Evolutionary conservation across 164 flowering plant species (phyloP), one percentile per base, ranked within the genome.

Genomic region (Dillenia turbinata): DNA sequence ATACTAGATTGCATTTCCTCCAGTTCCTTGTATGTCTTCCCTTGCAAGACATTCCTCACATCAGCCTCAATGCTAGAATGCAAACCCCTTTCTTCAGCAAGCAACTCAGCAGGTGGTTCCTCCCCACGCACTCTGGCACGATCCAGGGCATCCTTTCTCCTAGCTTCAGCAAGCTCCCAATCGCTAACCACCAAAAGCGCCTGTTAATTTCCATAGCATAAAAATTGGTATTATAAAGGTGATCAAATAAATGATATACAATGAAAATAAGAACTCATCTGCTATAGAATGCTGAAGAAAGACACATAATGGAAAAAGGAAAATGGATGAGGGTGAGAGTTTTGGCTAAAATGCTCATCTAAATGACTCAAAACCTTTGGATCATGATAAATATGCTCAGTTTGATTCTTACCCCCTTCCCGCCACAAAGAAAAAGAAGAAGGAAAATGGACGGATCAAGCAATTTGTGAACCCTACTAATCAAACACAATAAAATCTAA

Each of bases 91-190:
- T 87, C 90, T 76, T 95, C 96, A 33, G 94, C 96, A 73, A 88
- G 95, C 75, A 95, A 74, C 77, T 92, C 97, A 48, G 92, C 80
- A 59, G 97, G 92, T 66, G 97, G 96, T 65, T 79, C 78, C 77
- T 92, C 96, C 47, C 99, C 99, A 63, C 99, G 93, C 54, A 95
- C 99, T 72, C 96, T 81, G 60, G 99, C 99, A 56, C 97, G 88
- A 75, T 92, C 99, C 40, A 92, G 64, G 13, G 92, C 90, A 75
- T 92, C 99, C 68, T 77, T 92, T 77, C 80, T 89, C 54, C 85
- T 79, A 68, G 89, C 94, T 82, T 89, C 97, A 67, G 85, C 85
- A 57, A 92, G 82, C 73, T 95, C 99, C 97, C 99, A 95, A 57
- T 92, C 90, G 77, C 94, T 86, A 61, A 95, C 96, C 73, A 92